Conservation (phyloP, 176 grass and related monocot genomes). For the Echinochloa phyllopogon region DNA sequence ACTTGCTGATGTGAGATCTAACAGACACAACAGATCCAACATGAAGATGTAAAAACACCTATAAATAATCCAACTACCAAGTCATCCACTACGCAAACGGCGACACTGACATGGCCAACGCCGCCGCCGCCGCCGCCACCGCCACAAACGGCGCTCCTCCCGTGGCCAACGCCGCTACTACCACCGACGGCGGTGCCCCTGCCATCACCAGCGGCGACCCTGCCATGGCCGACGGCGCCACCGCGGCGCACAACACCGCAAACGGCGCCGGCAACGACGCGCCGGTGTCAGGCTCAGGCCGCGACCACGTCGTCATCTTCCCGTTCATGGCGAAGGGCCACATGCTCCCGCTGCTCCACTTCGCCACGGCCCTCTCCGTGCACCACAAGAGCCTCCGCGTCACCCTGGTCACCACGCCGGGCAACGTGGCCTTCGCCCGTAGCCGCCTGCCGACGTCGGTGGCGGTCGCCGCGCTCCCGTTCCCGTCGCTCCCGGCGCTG, state of each 20-base stretch:
- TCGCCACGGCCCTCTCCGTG: slow-evolving; percentile 50
- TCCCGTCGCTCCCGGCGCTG: slow-evolving; percentile 45
- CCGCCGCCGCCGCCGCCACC: no score
- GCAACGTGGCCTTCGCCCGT: slow-evolving; percentile 51
- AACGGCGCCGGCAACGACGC: not conserved
- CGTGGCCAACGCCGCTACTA: not conserved
- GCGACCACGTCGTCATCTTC: slow-evolving; percentile 66
- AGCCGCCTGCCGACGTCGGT: slow-evolving; percentile 23
- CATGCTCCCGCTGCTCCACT: slow-evolving; percentile 68
- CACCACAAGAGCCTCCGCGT: slow-evolving; percentile 54
- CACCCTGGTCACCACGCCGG: slow-evolving; percentile 60
- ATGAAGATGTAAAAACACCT: not conserved
- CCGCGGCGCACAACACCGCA: not conserved
- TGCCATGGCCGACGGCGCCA: not conserved
- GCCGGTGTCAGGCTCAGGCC: not conserved
- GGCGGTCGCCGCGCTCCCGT: slow-evolving; percentile 47
- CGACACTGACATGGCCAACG: not conserved
- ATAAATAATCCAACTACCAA: no score
- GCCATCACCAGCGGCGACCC: not conserved
- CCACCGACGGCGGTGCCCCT: not conserved
- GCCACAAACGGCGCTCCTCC: no score
- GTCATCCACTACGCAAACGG: not conserved
- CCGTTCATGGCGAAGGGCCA: slow-evolving; percentile 91
- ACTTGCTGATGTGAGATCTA: no score
- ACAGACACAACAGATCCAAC: not conserved